Evolutionary conservation across 306 rosid species (phyloP).

Genomic region (Mucuna pruriens): DNA sequence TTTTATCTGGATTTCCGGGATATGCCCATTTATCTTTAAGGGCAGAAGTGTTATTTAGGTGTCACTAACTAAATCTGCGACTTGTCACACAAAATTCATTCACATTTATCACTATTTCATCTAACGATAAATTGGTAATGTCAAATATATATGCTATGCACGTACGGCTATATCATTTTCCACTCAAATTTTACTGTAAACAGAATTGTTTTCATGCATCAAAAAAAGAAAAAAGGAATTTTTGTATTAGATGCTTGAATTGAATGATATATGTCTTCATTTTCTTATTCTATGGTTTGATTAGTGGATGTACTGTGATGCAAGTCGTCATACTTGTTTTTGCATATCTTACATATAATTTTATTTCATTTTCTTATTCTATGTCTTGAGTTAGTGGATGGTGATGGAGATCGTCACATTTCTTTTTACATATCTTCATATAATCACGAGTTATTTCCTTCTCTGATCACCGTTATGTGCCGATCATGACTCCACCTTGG

Average conservation of each 20-base stretch:
- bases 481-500: conserved; percentile 34
- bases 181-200: background rate
- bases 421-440: background rate
- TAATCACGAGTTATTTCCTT: background rate
- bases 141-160: background rate
- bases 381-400: background rate
- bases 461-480: background rate
- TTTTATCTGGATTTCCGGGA: conserved; percentile 48
- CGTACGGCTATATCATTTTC: background rate
- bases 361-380: background rate
- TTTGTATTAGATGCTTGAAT: too few species aligned
- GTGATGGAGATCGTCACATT: background rate
- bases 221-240: too few species aligned
- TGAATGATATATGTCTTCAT: too few species aligned
- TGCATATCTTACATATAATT: background rate
- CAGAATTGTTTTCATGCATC: too few species aligned
- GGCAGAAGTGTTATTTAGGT: background rate
- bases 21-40: conserved; percentile 26
- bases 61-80: conserved; percentile 3
- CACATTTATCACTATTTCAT: background rate
- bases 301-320: too few species aligned
- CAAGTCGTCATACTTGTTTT: too few species aligned
- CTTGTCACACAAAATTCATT: background rate
- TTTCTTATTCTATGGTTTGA: too few species aligned
- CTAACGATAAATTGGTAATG: background rate